A percentile compares a stretch with the other conserved stretches of the same genome.
phyloP scores from a whole-genome alignment of 2,329 filamentous ascomycete genomes.

The Phialocephala sp. region DNA sequence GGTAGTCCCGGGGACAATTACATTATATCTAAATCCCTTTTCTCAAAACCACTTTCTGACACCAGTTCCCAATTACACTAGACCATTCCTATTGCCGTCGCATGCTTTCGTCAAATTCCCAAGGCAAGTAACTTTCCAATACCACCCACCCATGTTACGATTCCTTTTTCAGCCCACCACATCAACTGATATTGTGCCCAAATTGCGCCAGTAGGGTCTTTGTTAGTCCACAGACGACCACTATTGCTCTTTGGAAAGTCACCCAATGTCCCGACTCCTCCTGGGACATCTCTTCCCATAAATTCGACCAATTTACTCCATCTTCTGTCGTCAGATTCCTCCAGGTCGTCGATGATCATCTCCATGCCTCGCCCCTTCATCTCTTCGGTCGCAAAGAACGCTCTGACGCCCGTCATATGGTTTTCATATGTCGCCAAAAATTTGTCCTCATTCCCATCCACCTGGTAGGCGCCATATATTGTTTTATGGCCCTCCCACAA shows the following conservation, averaged over 20 bases:
- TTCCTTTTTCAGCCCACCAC: neutral
- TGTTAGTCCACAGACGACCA: slow-evolving; percentile 9
- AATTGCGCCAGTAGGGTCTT: neutral
- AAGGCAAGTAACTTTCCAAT: neutral
- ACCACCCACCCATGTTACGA: neutral
- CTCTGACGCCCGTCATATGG: slow-evolving; percentile 15
- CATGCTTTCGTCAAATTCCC: neutral
- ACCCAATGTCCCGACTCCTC: slow-evolving; percentile 9
- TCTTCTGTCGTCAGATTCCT: slow-evolving; percentile 8
- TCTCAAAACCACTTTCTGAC: neutral
- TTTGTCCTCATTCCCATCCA: slow-evolving; percentile 17
- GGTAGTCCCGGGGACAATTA: neutral
- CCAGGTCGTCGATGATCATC: slow-evolving; percentile 17
- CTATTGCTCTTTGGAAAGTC: slow-evolving; percentile 21
- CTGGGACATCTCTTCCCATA: slow-evolving; percentile 7
- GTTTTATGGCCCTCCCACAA: slow-evolving; percentile 17
- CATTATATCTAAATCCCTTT: neutral
- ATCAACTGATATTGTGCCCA: slow-evolving; percentile 7
- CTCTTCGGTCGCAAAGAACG: slow-evolving; percentile 13
- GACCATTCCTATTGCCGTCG: neutral
- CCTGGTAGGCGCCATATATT: slow-evolving; percentile 18
- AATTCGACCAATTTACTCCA: slow-evolving; percentile 18
- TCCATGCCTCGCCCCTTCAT: slow-evolving; percentile 15
- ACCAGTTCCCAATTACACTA: neutral
- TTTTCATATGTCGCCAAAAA: slow-evolving; percentile 18